Evolutionary conservation across 192 early-diverging fungal genomes (phyloP), one percentile per base, ranked within the genome.

Genomic region (Funneliformis mosseae): DNA sequence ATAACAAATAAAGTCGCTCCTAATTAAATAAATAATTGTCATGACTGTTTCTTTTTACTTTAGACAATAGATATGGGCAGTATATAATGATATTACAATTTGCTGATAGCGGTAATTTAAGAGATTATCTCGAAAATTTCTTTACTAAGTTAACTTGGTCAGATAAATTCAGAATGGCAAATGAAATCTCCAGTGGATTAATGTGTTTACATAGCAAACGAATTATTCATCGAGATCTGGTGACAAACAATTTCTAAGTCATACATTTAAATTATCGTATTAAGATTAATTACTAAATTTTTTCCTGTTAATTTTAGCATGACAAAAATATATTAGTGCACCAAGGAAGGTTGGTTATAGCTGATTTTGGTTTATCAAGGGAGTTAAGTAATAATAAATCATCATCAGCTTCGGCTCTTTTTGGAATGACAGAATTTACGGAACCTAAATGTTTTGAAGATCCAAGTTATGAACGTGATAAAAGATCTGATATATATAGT

Each of bases 401-500:
- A 7, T 59, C 74, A n/a, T 10, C 23, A 25, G 33, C 55, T 18
- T 76, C 50, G 4, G 10, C 25, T 18, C 18, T 39, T 33, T 10
- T 4, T 11, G 74, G 74, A 14, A 61, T 39, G 46, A 21, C 27
- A 4, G 50, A 4, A 7, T 76, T 61, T 60, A 60, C 25, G 1
- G 74, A 76, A 11, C 48, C 74, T n/a, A 10, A 72, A 43, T 23
- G 21, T 0, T 45, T 72, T 72, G 5, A n/a, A 5, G 41, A 72
- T 41, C 12, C 0, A 39, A 59, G 10, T 4, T 60, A 5, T 28
- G 61, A 76, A 9, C 46, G 39, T 70, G 83, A 86, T 82, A 81
- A 83, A 6, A 62, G 71, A 25, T 86, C 83, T 23, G 85, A 86
- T 59, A 82, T 86, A 60, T 86, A 86, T 55, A 83, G 83, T 12